Conservation (phyloP, 2,329 filamentous ascomycete genomes). For the Pezizomycotina sp. region DNA sequence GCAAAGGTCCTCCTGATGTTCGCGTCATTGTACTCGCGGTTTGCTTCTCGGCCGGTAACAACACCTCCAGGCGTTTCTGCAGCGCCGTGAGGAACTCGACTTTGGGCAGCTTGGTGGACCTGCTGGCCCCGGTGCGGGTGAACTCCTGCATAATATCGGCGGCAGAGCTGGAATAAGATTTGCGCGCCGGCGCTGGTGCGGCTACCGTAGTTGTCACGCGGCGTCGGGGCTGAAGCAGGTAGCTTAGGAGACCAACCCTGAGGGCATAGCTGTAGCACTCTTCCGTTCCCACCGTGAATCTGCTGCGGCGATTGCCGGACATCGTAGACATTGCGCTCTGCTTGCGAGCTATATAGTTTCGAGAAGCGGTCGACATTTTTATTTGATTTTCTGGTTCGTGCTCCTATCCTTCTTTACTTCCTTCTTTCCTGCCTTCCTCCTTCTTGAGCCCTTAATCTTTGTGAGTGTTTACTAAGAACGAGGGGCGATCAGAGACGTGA, state of each 20-base stretch:
- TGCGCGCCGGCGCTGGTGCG: constrained; percentile 41
- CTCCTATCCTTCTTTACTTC: too few species aligned
- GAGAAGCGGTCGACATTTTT: too few species aligned
- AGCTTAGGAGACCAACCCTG: constrained; percentile 76
- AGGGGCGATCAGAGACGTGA: too few species aligned
- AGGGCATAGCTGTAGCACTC: constrained; percentile 87
- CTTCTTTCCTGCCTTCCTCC: too few species aligned
- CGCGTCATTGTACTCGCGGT: constrained; percentile 82
- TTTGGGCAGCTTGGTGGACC: constrained; percentile 54
- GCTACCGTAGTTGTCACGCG: constrained; percentile 59
- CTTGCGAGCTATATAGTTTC: too few species aligned
- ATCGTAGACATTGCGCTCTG: too few species aligned
- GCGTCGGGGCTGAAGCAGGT: constrained; percentile 77
- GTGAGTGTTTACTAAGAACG: too few species aligned
- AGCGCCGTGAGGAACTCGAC: constrained; percentile 49
- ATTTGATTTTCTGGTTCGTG: too few species aligned
- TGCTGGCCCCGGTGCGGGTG: constrained; percentile 42
- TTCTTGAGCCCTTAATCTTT: too few species aligned
- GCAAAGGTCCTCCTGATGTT: constrained; percentile 86
- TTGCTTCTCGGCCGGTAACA: constrained; percentile 61
- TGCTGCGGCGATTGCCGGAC: too few species aligned
- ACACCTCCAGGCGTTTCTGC: constrained; percentile 69
- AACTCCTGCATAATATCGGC: constrained; percentile 33
- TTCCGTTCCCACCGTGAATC: too few species aligned
- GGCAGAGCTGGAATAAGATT: constrained; percentile 55